Evolutionary conservation across 225 moss, liverwort and hornwort genomes (phyloP), one percentile per base, ranked within the genome.

Genomic region (Anthoceros angustus): DNA sequence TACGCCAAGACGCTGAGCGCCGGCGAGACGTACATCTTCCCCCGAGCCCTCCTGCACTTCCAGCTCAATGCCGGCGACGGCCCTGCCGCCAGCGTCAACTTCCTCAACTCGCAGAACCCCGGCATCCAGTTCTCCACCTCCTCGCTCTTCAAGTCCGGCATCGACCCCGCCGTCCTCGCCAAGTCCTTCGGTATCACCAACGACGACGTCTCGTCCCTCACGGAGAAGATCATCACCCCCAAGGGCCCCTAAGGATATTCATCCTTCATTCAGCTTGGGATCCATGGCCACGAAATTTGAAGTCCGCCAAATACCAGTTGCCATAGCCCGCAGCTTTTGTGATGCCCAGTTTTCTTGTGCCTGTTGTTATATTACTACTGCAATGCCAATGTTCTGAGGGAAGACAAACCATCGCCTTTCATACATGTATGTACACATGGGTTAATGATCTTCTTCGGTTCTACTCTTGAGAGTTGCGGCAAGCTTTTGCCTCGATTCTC

Each of bases 21-120:
- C 14, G 72, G 72, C 25, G 72, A 73, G 62, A 46, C 72, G 6
- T 73, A 67, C 63, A 68, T 73, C 18, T 73, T 73, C 42, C 64
- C 48, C 6, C 18, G 42, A 21, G 49, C 41, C 12, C 66, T 72
- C 9, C 62, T 64, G 32, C 70, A 70, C 43, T 70, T 64, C 46
- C 70, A 70, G 70, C 70, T 70, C 21, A 70, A 66, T 23, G 45
- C 49, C 12, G 67, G 67, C 9, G 48, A 39, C 5, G 26, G n/a
- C 32, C 64, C 39, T 25, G 69, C 69, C 5, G 64, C 40, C 55
- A 74, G 65, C 63, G 14, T 74, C 12, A 74, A 69, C 65, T 55
- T 74, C 41, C 65, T 69, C 62, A 74, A 74, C 50, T 6, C 41
- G 6, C 74, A 74, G 49, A 74, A 66, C 41, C 74, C 74, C 25